Percentiles rank a stretch among this genome's conserved stretches.
These are phyloP conservation scores for Epichloe glyceriae DNA, from an alignment of 2,329 filamentous ascomycete genomes.

Conservation along the genomic window DNA sequence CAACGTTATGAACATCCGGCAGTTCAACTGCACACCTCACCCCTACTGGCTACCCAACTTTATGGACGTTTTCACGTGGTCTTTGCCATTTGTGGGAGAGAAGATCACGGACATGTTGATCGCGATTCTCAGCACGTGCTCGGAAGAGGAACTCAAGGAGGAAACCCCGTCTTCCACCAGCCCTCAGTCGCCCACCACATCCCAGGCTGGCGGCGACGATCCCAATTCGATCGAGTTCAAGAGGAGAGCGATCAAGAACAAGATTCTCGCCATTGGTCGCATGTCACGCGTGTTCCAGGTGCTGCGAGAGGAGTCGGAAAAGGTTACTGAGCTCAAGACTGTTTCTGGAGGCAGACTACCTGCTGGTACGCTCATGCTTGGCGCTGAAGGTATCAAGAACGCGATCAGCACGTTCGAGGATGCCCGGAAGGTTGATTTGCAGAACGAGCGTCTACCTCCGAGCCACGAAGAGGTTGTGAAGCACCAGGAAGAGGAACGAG, in stretches of 20 bases:
- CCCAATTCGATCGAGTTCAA: slow-evolving; percentile 87
- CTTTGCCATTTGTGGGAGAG: slow-evolving; percentile 92
- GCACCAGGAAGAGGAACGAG: slow-evolving; percentile 68
- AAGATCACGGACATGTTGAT: slow-evolving; percentile 99
- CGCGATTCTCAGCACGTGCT: slow-evolving; percentile 94
- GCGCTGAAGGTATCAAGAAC: slow-evolving; percentile 96
- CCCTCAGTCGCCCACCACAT: slow-evolving; percentile 50
- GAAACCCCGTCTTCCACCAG: slow-evolving; percentile 52
- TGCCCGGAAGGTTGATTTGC: slow-evolving; percentile 87
- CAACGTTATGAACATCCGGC: slow-evolving; percentile 99
- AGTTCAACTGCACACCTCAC: slow-evolving; percentile 99
- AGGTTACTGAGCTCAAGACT: slow-evolving; percentile 94
- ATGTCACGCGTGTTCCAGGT: slow-evolving; percentile 98
- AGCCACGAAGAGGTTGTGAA: slow-evolving; percentile 82
- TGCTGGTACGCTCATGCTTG: slow-evolving; percentile 92
- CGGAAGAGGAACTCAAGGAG: slow-evolving; percentile 95
- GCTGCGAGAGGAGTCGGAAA: slow-evolving; percentile 89
- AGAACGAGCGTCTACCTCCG: slow-evolving; percentile 90
- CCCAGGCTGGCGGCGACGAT: slow-evolving; percentile 37
- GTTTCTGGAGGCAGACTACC: slow-evolving; percentile 85
- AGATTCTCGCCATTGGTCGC: slow-evolving; percentile 93
- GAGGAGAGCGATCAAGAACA: slow-evolving; percentile 97
- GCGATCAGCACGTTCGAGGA: slow-evolving; percentile 96
- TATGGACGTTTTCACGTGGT: slow-evolving; percentile 99
- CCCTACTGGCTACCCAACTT: slow-evolving; percentile 99